A percentile compares a stretch with the other conserved stretches of the same genome.
Conservation (phyloP, 202 grass and related monocot species). For the Zoysia matrella region DNA sequence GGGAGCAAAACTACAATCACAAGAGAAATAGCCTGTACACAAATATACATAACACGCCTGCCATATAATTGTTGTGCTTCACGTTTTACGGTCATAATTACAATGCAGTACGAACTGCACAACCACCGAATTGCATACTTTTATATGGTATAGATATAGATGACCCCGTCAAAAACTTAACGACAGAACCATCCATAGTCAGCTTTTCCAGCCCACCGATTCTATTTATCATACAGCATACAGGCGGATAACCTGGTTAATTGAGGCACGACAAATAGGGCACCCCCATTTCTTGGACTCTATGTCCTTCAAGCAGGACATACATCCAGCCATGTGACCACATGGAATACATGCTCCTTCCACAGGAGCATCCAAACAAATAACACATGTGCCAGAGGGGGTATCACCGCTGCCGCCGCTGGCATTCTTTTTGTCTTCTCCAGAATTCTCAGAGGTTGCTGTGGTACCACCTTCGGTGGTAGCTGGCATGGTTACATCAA, state of each 20-base stretch:
- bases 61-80: neutral
- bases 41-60: conserved; percentile 29
- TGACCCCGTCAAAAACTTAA: conserved; percentile 4
- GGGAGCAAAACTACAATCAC: neutral
- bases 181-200: conserved; percentile 2
- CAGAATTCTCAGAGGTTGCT: conserved; percentile 34
- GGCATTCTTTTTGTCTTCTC: conserved; percentile 38
- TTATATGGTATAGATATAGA: neutral
- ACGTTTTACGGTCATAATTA: conserved; percentile 19
- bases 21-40: neutral
- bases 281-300: conserved; percentile 87
- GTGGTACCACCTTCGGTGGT: conserved; percentile 13
- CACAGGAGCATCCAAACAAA: conserved; percentile 89
- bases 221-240: conserved; percentile 78
- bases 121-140: conserved; percentile 23
- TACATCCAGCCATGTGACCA: conserved; percentile 98
- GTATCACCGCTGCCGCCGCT: conserved; percentile 16
- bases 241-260: conserved; percentile 81
- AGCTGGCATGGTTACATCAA: conserved; percentile 47
- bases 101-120: conserved; percentile 2
- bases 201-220: neutral
- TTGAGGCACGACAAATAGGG: conserved; percentile 88
- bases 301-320: conserved; percentile 90
- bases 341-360: conserved; percentile 97
- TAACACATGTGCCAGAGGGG: conserved; percentile 66